Evolutionary conservation across 2,329 filamentous ascomycete species (phyloP), one percentile per base, ranked within the genome.

Genomic region (Neocatenulostroma microsporum): DNA sequence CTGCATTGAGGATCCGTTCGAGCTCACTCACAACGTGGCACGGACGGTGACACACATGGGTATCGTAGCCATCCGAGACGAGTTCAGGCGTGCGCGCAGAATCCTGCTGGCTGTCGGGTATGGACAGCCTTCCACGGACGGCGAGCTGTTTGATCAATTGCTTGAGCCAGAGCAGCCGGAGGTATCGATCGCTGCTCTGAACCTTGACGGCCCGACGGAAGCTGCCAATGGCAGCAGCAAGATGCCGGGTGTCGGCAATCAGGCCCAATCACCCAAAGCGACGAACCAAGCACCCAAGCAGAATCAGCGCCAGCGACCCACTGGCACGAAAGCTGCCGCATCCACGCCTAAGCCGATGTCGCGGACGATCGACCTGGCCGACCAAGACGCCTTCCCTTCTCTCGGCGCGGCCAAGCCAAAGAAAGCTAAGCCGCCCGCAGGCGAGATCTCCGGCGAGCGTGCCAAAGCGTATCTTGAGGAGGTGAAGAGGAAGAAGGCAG

Each of bases 1-100:
- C 47, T 84, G 85, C 21, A 88, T 95, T 42, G 88, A 94, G 56
- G 88, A 94, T 57, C 88, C 88, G 0, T 94, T 94, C 53, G 86
- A 94, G 63, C 63, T 79, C 2, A 80, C 86, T 26, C 86, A 94
- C 61, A 95, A 94, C 50, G 82, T 94, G 21, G 88, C 84, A 3
- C 72, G 85, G 33, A 94, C 86, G 0, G 86, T 94, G 1, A 87
- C 82, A 5, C 83, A 89, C 53, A 75, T 79, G 42, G 85, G 86
- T 2, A 84, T 94, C 45, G 80, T 84, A 2, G 74, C 80, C 1
- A 91, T 94, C 41, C 72, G 84, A 26, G 82, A 91, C 50, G 86
- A 94, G 61, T 91, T 94, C 53, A 73, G 84, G 13, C 74, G 86
- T 14, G 85, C 84, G 3, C 84, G 83, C 75, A 68, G 74, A 23